Evolutionary conservation across 768 basidiomycete species (phyloP).

Genomic region (Leucocoprinus sp.): DNA sequence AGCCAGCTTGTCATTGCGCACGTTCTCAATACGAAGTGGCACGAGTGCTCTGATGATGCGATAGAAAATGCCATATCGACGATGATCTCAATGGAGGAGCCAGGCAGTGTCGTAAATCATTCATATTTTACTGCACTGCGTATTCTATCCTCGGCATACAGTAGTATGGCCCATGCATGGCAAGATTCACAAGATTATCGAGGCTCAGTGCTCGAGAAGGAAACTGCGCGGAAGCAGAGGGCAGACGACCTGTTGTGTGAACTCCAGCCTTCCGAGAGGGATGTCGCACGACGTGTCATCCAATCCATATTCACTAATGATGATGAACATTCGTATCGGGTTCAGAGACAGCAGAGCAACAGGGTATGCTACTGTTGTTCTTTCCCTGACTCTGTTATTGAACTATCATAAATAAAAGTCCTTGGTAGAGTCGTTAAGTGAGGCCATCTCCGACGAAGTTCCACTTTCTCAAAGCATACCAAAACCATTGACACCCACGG

Average conservation of each 20-base stretch:
- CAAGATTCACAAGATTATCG: slow-evolving; percentile 59
- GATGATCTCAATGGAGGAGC: slow-evolving; percentile 36
- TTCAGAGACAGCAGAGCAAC: slow-evolving; percentile 51
- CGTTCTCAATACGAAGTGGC: slow-evolving; percentile 67
- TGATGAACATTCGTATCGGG: slow-evolving; percentile 35
- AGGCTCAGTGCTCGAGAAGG: slow-evolving; percentile 49
- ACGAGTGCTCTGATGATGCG: slow-evolving; percentile 67
- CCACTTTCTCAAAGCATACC: slow-evolving; percentile 27
- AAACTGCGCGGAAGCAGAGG: slow-evolving; percentile 39
- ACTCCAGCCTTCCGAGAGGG: slow-evolving; percentile 51
- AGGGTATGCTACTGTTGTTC: slow-evolving; percentile 32
- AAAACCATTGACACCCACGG: slow-evolving; percentile 27
- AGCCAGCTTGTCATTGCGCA: slow-evolving; percentile 28
- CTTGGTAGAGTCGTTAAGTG: slow-evolving; percentile 43
- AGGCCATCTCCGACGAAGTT: slow-evolving; percentile 46
- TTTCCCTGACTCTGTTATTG: slow-evolving; percentile 1
- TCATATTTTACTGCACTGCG: slow-evolving; percentile 66
- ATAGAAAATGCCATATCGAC: slow-evolving; percentile 57
- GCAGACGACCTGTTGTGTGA: slow-evolving; percentile 51
- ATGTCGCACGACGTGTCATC: slow-evolving; percentile 58
- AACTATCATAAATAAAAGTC: slow-evolving; percentile 28
- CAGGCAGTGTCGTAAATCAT: slow-evolving; percentile 36
- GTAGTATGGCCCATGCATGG: slow-evolving; percentile 46
- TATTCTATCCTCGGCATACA: slow-evolving; percentile 58
- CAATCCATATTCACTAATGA: slow-evolving; percentile 56